Percentiles rank a stretch among this genome's conserved stretches.
Conservation (phyloP, 176 grass and related monocot species). For the Tillandsia leiboldiana region DNA sequence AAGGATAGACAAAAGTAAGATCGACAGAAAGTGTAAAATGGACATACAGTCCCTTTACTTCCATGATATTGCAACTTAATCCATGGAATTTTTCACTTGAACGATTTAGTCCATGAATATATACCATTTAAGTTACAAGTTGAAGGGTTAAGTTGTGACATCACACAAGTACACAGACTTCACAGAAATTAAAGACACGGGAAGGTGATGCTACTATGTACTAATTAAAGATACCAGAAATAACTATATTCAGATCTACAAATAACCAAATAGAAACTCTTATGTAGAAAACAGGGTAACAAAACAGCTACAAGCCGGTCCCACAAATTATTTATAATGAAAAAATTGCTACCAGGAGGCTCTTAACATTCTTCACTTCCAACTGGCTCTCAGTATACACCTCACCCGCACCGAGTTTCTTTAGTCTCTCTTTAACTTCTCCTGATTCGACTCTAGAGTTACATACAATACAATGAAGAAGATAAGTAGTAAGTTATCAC, state of each 20-base stretch:
- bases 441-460: constrained; percentile 54
- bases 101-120: no score
- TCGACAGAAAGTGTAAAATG: background rate
- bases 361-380: constrained; percentile 67
- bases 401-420: constrained; percentile 69
- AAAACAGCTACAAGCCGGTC: background rate
- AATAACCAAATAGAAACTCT: background rate
- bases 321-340: background rate
- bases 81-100: no score
- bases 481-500: background rate
- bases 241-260: background rate
- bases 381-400: constrained; percentile 72
- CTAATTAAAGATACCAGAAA: constrained; percentile 14
- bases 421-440: constrained; percentile 62
- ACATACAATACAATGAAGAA: constrained; percentile 2
- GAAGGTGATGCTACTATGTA: no score
- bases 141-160: no score
- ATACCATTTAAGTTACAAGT: no score
- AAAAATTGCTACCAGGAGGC: constrained; percentile 49
- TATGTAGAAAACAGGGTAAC: background rate
- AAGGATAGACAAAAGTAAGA: no score
- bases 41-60: no score
- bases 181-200: no score
- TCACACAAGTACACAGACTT: no score
- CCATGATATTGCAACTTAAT: no score